A percentile compares a stretch with the other conserved stretches of the same genome.
Conservation (phyloP, 495 filamentous ascomycete genomes). For the Podospora pseudoanserina region DNA sequence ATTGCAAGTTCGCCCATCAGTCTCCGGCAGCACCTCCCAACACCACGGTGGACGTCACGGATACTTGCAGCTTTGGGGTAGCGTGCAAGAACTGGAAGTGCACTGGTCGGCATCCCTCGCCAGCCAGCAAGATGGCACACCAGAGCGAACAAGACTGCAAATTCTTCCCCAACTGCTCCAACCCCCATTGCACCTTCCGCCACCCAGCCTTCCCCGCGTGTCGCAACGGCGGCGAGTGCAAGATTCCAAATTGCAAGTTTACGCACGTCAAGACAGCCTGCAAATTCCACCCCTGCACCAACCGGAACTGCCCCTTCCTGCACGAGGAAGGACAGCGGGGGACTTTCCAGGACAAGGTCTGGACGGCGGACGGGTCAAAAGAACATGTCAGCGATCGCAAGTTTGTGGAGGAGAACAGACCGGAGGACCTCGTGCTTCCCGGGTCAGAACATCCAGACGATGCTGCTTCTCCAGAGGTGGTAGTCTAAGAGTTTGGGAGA, state of each 20-base stretch:
- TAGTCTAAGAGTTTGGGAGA: constrained; percentile 22
- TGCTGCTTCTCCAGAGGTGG: constrained; percentile 22
- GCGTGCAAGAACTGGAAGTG: constrained; percentile 96
- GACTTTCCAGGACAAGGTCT: constrained; percentile 85
- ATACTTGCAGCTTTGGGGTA: constrained; percentile 78
- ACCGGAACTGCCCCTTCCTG: constrained; percentile 78
- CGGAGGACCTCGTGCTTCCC: constrained; percentile 78
- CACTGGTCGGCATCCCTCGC: constrained; percentile 85
- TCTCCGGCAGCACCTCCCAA: constrained; percentile 87
- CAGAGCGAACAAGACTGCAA: constrained; percentile 85
- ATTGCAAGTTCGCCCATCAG: constrained; percentile 92
- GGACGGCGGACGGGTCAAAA: constrained; percentile 62
- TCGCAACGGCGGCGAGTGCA: constrained; percentile 90
- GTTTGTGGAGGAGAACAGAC: constrained; percentile 66
- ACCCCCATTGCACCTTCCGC: constrained; percentile 78
- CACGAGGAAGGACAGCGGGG: constrained; percentile 85
- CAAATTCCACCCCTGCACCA: constrained; percentile 88
- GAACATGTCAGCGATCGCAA: constrained; percentile 86
- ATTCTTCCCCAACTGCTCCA: constrained; percentile 92
- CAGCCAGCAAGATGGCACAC: constrained; percentile 70
- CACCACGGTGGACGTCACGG: constrained; percentile 66
- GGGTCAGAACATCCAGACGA: constrained; percentile 38
- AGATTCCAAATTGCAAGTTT: constrained; percentile 80
- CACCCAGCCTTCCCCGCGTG: constrained; percentile 78
- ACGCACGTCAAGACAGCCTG: constrained; percentile 78